Conservation (phyloP, 495 filamentous ascomycete species). For the Thozetella sp. region DNA sequence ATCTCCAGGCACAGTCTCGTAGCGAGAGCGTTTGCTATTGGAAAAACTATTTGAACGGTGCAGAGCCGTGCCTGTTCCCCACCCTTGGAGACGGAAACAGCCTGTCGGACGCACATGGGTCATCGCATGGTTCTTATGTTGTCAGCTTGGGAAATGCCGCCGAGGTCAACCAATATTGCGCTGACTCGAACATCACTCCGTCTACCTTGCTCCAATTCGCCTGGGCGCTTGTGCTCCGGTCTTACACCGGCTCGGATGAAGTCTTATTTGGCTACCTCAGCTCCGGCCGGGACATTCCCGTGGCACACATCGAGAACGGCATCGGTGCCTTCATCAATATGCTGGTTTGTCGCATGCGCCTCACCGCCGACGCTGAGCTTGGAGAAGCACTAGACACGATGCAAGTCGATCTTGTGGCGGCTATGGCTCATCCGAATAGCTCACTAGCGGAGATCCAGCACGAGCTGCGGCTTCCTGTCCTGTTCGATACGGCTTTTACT, state of each 20-base stretch:
- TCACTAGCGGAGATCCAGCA: constrained; percentile 45
- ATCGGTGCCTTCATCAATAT: constrained; percentile 29
- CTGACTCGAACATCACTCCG: constrained; percentile 13
- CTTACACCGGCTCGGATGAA: constrained; percentile 52
- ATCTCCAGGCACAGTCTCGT: constrained; percentile 49
- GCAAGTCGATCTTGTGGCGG: constrained; percentile 30
- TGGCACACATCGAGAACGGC: constrained; percentile 15
- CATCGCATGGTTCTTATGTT: constrained; percentile 13
- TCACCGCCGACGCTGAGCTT: constrained; percentile 22
- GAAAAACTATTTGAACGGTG: constrained; percentile 21
- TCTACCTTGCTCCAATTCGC: constrained; percentile 37
- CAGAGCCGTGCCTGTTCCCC: constrained; percentile 26
- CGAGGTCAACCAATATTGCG: constrained; percentile 17
- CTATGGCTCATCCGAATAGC: constrained; percentile 37
- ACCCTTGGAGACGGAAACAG: constrained; percentile 14
- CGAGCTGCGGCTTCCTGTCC: constrained; percentile 15
- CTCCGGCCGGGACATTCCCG: constrained; percentile 19
- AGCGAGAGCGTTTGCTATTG: constrained; percentile 32
- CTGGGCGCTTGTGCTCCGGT: constrained; percentile 58
- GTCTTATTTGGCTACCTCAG: constrained; percentile 56
- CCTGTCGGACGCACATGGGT: background rate
- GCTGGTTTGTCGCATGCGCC: constrained; percentile 16
- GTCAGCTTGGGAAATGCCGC: constrained; percentile 8
- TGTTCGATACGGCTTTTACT: constrained; percentile 37
- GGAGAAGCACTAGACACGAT: constrained; percentile 14